Evolutionary conservation across 2,329 filamentous ascomycete species (phyloP).

Genomic region (Penicillium sp.): DNA sequence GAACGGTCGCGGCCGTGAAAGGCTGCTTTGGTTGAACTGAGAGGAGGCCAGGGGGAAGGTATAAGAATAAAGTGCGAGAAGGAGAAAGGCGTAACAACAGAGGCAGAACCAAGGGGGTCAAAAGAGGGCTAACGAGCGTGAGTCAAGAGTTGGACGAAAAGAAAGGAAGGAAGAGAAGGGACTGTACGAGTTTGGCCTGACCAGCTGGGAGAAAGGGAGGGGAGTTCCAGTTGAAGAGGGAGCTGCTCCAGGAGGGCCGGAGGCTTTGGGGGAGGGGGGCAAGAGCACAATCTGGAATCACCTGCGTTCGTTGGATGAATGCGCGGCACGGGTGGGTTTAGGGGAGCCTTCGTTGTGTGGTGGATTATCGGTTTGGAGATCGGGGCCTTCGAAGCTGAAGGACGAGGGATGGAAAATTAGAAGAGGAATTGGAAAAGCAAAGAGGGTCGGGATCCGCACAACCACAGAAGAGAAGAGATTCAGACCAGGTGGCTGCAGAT

Average conservation of each 20-base stretch:
- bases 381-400: constrained; percentile 7
- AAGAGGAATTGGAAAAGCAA: constrained; percentile 14
- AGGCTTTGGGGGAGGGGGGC: constrained; percentile 8
- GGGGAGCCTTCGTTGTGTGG: not conserved
- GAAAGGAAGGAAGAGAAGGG: constrained; percentile 26
- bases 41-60: constrained; percentile 48
- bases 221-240: constrained; percentile 5
- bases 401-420: constrained; percentile 2
- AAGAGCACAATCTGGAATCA: constrained; percentile 14
- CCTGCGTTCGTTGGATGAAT: constrained; percentile 14
- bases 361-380: constrained; percentile 5
- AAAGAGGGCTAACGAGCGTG: constrained; percentile 31
- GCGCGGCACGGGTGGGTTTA: constrained; percentile 12
- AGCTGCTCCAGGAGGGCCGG: not conserved
- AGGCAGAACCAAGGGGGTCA: constrained; percentile 23
- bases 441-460: constrained; percentile 24
- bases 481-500: constrained; percentile 14
- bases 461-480: not conserved
- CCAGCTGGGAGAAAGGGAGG: constrained; percentile 22
- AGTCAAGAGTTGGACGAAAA: constrained; percentile 33
- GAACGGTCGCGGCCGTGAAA: constrained; percentile 53
- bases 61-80: constrained; percentile 26
- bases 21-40: constrained; percentile 48
- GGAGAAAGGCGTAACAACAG: constrained; percentile 18
- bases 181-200: constrained; percentile 24